Evolutionary conservation across 225 moss, liverwort and hornwort species (phyloP), one percentile per base, ranked within the genome.

Genomic region (Sphagnum contortum): DNA sequence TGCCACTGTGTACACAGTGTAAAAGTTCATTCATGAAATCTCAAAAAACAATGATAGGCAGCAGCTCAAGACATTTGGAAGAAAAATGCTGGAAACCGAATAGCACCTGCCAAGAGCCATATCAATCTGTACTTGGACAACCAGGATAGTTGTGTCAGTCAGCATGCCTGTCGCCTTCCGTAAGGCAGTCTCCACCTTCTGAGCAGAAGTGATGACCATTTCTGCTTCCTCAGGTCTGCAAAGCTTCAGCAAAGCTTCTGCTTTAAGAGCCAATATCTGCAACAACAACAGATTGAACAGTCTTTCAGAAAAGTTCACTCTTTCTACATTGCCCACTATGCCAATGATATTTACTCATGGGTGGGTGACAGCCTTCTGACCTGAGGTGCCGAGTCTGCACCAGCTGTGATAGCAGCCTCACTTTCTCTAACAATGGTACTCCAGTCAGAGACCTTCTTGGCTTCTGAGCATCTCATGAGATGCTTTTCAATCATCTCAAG

Each of bases 181-280:
- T 61, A 70, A 59, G 14, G 78, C 62, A 60, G 72, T 73, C 67
- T 89, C 92, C 51, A 80, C 85, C 71, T 82, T 89, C 47, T 83
- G 68, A 51, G 76, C 74, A 47, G 60, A 71, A 14, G 75, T 72
- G 65, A 92, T 75, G 13, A 81, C 75, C 29, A 68, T 59, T 70
- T 86, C 87, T 65, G 92, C 89, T 79, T 89, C 92, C 45, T 89
- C 92, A 5, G 89, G 87, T 74, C 76, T 83, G 61, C 80, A 83
- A 61, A 92, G 87, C 78, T 88, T 92, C 69, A 92, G 69, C 70
- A 92, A 66, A n/a, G 89, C 92, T 76, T 92, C 89, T 29, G 92
- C 87, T 76, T 89, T 92, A 65, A 79, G 73, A 10, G 89, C 92
- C 67, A 89, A 77, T 70, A 92, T 83, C 92, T 92, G 82, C 66